phyloP scores from a whole-genome alignment of 2,329 filamentous ascomycete species.

The Apiospora pterosperma region DNA sequence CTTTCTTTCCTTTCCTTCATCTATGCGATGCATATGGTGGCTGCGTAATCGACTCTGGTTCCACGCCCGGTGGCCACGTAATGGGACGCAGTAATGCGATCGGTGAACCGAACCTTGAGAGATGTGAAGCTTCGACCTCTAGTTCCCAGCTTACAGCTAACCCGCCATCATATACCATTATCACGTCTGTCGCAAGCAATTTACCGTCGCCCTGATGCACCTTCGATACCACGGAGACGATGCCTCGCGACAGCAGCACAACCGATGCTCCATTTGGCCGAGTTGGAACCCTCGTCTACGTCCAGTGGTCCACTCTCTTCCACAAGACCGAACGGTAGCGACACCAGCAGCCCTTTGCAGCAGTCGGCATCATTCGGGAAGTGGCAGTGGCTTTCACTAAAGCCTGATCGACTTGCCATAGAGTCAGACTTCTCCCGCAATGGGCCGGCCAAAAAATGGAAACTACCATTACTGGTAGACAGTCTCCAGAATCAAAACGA shows the following conservation, averaged over 20 bases:
- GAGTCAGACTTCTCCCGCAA: conserved; percentile 28
- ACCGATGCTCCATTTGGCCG: background rate
- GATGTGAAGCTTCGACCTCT: conserved; percentile 26
- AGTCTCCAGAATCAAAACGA: conserved; percentile 22
- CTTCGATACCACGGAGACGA: background rate
- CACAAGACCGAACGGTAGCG: background rate
- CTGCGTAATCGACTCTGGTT: background rate
- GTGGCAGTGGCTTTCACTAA: conserved; percentile 22
- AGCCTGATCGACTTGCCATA: conserved; percentile 22
- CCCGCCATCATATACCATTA: conserved; percentile 4
- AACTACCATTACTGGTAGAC: conserved; percentile 21
- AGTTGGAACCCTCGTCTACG: background rate
- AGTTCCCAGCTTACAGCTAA: conserved; percentile 14
- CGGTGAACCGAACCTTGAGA: conserved; percentile 24
- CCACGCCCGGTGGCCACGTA: conserved; percentile 18
- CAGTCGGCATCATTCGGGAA: conserved; percentile 15
- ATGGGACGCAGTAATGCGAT: conserved; percentile 29
- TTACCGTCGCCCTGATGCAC: background rate
- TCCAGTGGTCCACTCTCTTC: background rate
- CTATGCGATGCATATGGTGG: background rate
- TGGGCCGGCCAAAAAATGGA: conserved; percentile 20
- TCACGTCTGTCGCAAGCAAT: background rate
- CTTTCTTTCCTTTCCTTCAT: no score
- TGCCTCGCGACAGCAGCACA: background rate
- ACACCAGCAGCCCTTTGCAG: background rate